Evolutionary conservation across 495 filamentous ascomycete genomes (phyloP).

Genomic region (Chlorociboria aeruginascens): DNA sequence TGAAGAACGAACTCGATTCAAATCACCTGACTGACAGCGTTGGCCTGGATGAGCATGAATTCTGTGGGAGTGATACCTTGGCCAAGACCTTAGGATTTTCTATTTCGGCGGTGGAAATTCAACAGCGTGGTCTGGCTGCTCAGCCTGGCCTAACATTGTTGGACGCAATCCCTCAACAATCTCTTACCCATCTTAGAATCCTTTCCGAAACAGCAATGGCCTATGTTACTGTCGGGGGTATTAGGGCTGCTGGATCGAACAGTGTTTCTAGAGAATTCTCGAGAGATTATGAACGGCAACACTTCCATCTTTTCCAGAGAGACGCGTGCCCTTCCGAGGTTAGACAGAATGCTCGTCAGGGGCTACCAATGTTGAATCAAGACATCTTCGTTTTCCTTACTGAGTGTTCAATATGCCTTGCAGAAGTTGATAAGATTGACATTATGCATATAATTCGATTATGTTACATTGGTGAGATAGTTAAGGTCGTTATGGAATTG

Average conservation of each 20-base stretch:
- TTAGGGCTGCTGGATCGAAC: slow-evolving; percentile 46
- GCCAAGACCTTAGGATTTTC: slow-evolving; percentile 69
- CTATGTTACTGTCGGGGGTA: slow-evolving; percentile 66
- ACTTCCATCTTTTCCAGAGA: slow-evolving; percentile 56
- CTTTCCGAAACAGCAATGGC: slow-evolving; percentile 79
- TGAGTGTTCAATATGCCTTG: slow-evolving; percentile 57
- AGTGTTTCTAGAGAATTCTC: slow-evolving; percentile 55
- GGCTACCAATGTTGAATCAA: slow-evolving; percentile 49
- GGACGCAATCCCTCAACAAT: slow-evolving; percentile 72
- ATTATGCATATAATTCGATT: slow-evolving; percentile 74
- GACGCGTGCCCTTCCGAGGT: slow-evolving; percentile 1
- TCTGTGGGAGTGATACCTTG: slow-evolving; percentile 26
- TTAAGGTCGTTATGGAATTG: slow-evolving; percentile 47
- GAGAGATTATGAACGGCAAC: slow-evolving; percentile 56
- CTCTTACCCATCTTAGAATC: slow-evolving; percentile 80
- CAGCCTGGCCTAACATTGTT: slow-evolving; percentile 64
- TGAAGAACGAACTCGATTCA: slow-evolving; percentile 48
- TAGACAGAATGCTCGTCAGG: neutral
- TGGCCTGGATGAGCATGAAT: slow-evolving; percentile 8
- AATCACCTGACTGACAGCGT: slow-evolving; percentile 27
- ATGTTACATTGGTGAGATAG: slow-evolving; percentile 85
- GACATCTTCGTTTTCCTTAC: slow-evolving; percentile 85
- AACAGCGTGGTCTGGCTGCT: slow-evolving; percentile 75
- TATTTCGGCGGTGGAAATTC: slow-evolving; percentile 85
- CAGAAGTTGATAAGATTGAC: slow-evolving; percentile 60